These are phyloP conservation scores for Zygoascus sp. DNA, from an alignment of 1,139 yeast genomes.

Conservation along the genomic window DNA sequence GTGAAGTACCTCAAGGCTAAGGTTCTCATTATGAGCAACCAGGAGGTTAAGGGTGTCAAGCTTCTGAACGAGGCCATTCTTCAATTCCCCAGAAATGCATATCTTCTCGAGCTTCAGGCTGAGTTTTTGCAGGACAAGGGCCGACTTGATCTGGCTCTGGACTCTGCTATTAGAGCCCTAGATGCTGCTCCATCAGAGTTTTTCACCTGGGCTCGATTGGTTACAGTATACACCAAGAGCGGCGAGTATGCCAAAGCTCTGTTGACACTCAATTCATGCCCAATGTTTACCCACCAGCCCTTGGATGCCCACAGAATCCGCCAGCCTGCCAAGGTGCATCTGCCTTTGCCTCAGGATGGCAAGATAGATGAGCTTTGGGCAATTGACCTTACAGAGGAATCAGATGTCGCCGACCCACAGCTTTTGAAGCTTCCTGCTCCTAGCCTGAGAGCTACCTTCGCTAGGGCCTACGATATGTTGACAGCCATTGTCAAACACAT, in stretches of 20 bases:
- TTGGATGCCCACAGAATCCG: slow-evolving; percentile 51
- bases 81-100: slow-evolving; percentile 59
- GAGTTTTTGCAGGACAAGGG: slow-evolving; percentile 63
- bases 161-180: slow-evolving; percentile 69
- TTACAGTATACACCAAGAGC: slow-evolving; percentile 63
- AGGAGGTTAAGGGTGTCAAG: slow-evolving; percentile 74
- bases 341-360: slow-evolving; percentile 80
- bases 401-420: slow-evolving; percentile 59
- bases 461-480: slow-evolving; percentile 71
- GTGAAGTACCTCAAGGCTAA: slow-evolving; percentile 59
- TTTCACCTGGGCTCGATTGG: slow-evolving; percentile 73
- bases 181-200: slow-evolving; percentile 82
- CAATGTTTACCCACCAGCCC: slow-evolving; percentile 75
- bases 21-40: slow-evolving; percentile 57
- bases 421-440: slow-evolving; percentile 72
- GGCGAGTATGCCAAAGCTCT: slow-evolving; percentile 75
- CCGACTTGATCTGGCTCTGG: slow-evolving; percentile 66
- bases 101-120: slow-evolving; percentile 56
- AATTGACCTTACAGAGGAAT: slow-evolving; percentile 24
- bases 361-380: slow-evolving; percentile 50
- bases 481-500: slow-evolving; percentile 62
- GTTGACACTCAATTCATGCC: slow-evolving; percentile 81
- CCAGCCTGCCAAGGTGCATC: slow-evolving; percentile 61
- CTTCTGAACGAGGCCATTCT: slow-evolving; percentile 58
- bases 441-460: slow-evolving; percentile 70